These are phyloP conservation scores for Naematelia aurantialba DNA, from an alignment of 768 basidiomycete species.

Conservation along the genomic window DNA sequence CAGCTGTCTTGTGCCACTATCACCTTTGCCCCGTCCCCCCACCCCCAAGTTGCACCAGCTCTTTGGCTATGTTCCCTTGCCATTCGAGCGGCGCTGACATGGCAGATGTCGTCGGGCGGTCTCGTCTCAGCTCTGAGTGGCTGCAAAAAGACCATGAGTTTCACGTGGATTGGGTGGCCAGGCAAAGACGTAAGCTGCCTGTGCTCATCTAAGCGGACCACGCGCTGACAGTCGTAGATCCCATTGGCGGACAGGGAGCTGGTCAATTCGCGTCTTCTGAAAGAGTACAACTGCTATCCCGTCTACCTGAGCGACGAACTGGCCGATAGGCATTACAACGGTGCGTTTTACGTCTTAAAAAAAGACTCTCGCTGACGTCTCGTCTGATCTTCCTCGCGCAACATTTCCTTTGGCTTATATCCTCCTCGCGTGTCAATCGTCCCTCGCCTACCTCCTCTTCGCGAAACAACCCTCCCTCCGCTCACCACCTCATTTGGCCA, in stretches of 20 bases:
- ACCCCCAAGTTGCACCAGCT: background rate
- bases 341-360: slow-evolving; percentile 17
- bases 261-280: slow-evolving; percentile 86
- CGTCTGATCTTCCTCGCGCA: too few species aligned
- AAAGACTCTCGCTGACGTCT: too few species aligned
- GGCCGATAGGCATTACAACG: slow-evolving; percentile 82
- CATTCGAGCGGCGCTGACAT: background rate
- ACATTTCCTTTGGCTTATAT: too few species aligned
- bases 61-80: too few species aligned
- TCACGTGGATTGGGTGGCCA: slow-evolving; percentile 97
- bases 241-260: slow-evolving; percentile 83
- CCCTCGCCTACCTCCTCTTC: background rate
- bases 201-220: background rate
- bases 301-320: slow-evolving; percentile 97
- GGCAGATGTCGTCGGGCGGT: slow-evolving; percentile 91
- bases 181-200: slow-evolving; percentile 51
- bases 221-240: slow-evolving; percentile 59
- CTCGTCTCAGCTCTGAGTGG: slow-evolving; percentile 95
- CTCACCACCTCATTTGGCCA: background rate
- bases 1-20: background rate
- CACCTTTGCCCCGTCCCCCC: background rate
- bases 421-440: background rate
- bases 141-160: slow-evolving; percentile 95
- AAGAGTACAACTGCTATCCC: slow-evolving; percentile 94
- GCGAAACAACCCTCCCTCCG: background rate